These are phyloP conservation scores for Arthrobotrys pseudoclavata DNA, from an alignment of 2,329 filamentous ascomycete species.

Conservation along the genomic window DNA sequence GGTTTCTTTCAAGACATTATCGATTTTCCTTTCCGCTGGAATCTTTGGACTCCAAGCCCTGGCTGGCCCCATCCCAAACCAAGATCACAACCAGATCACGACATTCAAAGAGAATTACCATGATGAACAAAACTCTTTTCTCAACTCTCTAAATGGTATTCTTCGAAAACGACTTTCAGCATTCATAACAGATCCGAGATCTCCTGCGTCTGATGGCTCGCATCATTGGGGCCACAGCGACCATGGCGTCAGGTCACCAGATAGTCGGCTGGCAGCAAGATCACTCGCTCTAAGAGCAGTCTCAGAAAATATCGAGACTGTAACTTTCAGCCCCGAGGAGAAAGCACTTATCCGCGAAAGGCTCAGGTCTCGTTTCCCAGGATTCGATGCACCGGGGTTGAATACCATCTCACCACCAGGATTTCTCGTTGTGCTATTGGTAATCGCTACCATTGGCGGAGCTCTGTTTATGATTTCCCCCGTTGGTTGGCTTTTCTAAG, in stretches of 20 bases:
- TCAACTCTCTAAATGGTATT: slow-evolving; percentile 7
- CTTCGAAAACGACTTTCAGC: slow-evolving; percentile 19
- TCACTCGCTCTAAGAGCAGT: slow-evolving; percentile 8
- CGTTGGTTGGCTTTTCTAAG: slow-evolving; percentile 30
- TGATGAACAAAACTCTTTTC: background rate
- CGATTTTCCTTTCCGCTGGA: slow-evolving; percentile 37
- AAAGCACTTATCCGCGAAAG: slow-evolving; percentile 1
- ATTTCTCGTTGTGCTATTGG: slow-evolving; percentile 26
- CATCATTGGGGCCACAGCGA: background rate
- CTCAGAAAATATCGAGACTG: slow-evolving; percentile 8
- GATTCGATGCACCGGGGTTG: background rate
- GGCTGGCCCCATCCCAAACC: slow-evolving; percentile 38
- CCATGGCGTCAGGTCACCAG: background rate
- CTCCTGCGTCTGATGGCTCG: background rate
- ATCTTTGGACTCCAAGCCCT: slow-evolving; percentile 47
- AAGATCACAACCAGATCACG: slow-evolving; percentile 28
- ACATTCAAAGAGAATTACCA: slow-evolving; percentile 34
- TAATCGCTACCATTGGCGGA: slow-evolving; percentile 17
- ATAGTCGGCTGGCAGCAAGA: background rate
- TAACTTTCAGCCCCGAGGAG: slow-evolving; percentile 31
- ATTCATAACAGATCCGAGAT: background rate
- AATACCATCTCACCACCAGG: slow-evolving; percentile 14
- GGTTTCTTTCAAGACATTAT: slow-evolving; percentile 41
- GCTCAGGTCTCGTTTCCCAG: slow-evolving; percentile 5
- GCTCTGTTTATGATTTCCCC: slow-evolving; percentile 22